A percentile compares a stretch with the other conserved stretches of the same genome.
phyloP scores from a whole-genome alignment of 2,329 filamentous ascomycete genomes.

The Penicillium griseofulvum region DNA sequence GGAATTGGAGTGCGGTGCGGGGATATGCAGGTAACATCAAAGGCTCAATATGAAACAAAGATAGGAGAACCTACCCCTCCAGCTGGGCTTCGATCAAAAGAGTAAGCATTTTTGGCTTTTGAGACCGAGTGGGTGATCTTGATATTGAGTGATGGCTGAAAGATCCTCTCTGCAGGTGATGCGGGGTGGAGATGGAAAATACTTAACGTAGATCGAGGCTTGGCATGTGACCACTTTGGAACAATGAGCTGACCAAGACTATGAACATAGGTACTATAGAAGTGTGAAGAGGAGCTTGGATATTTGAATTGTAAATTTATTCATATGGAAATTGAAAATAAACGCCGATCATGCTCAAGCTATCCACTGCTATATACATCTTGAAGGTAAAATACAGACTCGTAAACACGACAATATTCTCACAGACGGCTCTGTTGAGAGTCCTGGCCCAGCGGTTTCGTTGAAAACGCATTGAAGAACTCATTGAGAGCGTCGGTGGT shows the following conservation, averaged over 20 bases:
- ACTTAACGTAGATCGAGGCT: constrained; percentile 16
- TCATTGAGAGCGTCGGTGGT: constrained; percentile 79
- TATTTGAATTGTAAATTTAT: constrained; percentile 14
- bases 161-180: constrained; percentile 14
- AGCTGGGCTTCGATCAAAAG: constrained; percentile 40
- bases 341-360: constrained; percentile 31
- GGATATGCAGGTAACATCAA: constrained; percentile 1
- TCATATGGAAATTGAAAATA: constrained; percentile 13
- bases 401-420: constrained; percentile 5
- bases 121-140: constrained; percentile 4
- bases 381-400: constrained; percentile 17
- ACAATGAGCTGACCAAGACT: not conserved
- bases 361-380: constrained; percentile 23
- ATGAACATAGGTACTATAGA: not conserved
- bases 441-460: constrained; percentile 50
- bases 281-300: not conserved
- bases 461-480: constrained; percentile 74
- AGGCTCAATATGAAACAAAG: not conserved
- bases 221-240: constrained; percentile 20
- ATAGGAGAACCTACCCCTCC: constrained; percentile 30
- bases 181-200: constrained; percentile 26
- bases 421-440: constrained; percentile 37
- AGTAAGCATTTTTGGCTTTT: constrained; percentile 37
- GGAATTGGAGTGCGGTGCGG: constrained; percentile 9
- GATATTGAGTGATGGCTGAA: not conserved